Percentiles rank a stretch among this genome's conserved stretches.
These are phyloP conservation scores for Kazachstania bromeliacearum DNA, from an alignment of 805 yeast species.

Conservation along the genomic window DNA sequence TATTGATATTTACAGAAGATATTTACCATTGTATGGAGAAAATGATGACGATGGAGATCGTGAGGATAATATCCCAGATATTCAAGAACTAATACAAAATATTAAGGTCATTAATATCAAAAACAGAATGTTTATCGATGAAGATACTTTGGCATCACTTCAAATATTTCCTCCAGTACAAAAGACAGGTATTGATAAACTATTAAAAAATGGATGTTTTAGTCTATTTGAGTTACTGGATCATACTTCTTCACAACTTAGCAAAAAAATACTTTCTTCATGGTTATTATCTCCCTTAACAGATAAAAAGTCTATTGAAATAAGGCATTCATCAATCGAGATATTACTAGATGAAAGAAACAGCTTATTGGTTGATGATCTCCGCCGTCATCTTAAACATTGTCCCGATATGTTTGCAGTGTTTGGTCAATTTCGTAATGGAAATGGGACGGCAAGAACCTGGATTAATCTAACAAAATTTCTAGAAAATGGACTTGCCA, in stretches of 20 bases:
- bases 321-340: conserved; percentile 26
- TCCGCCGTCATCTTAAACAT: conserved; percentile 16
- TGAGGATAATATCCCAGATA: background rate
- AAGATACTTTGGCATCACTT: conserved; percentile 18
- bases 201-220: conserved; percentile 11
- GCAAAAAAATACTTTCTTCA: conserved; percentile 23
- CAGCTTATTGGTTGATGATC: conserved; percentile 12
- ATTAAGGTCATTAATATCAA: conserved; percentile 6
- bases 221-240: conserved; percentile 14
- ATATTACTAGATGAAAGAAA: conserved; percentile 18
- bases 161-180: conserved; percentile 15
- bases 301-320: conserved; percentile 19
- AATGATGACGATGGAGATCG: background rate
- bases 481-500: conserved; percentile 13
- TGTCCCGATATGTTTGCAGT: conserved; percentile 26
- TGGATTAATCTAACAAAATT: conserved; percentile 29
- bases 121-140: conserved; percentile 19
- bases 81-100: conserved; percentile 1
- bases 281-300: conserved; percentile 32
- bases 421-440: conserved; percentile 15
- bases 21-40: background rate
- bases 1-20: conserved; percentile 1
- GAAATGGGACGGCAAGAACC: conserved; percentile 18
- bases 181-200: conserved; percentile 9
- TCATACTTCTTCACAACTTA: conserved; percentile 25